These are phyloP conservation scores for Zizania palustris DNA, from an alignment of 202 grass and related monocot species.

Conservation along the genomic window DNA sequence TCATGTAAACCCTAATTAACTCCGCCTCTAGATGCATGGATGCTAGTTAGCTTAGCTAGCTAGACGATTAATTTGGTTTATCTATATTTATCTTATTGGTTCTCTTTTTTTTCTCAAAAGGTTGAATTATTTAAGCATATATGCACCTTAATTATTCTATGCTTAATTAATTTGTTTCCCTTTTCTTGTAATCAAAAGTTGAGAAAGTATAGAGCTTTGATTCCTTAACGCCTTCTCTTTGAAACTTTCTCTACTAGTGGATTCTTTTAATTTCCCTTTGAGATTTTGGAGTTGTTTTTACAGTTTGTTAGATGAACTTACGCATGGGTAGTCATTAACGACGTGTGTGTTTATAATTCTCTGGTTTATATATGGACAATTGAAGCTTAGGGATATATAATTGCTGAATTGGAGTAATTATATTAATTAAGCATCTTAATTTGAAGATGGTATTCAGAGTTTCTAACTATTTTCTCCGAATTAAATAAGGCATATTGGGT, in stretches of 20 bases:
- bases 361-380: not conserved
- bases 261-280: too few relatives aligned
- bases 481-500: conserved; percentile 25
- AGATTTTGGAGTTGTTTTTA: too few relatives aligned
- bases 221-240: too few relatives aligned
- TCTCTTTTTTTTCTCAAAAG: not conserved
- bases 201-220: too few relatives aligned
- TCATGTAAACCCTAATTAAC: conserved; percentile 53
- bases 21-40: not conserved
- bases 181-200: too few relatives aligned
- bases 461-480: conserved; percentile 26
- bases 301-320: too few relatives aligned
- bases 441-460: conserved; percentile 20
- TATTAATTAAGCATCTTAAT: conserved; percentile 6
- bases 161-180: too few relatives aligned
- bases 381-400: not conserved
- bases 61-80: too few relatives aligned
- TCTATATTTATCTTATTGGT: not conserved
- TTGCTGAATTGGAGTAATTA: not conserved
- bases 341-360: not conserved
- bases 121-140: not conserved
- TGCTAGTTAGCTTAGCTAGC: not conserved
- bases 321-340: too few relatives aligned
- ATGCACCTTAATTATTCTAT: too few relatives aligned
- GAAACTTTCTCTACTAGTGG: too few relatives aligned